phyloP scores from a whole-genome alignment of 371 early-diverging fungal species.

The Entomophthora muscae region DNA sequence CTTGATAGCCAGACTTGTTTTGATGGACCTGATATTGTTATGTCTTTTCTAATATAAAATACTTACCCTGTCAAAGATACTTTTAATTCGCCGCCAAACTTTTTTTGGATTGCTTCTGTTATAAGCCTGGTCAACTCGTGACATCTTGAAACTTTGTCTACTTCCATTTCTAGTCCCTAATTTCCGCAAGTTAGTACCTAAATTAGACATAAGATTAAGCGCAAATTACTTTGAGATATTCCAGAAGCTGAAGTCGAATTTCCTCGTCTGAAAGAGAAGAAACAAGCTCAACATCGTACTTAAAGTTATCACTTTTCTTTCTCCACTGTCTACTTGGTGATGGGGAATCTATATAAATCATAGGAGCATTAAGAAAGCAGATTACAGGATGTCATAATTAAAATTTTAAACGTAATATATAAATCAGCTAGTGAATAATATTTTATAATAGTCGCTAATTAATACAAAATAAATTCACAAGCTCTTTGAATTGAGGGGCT shows the following conservation, averaged over 20 bases:
- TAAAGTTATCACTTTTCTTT: not conserved
- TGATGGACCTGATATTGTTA: not conserved
- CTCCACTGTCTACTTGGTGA: not conserved
- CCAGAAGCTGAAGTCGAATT: not conserved
- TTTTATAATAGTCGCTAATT: too few relatives aligned
- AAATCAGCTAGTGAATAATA: too few relatives aligned
- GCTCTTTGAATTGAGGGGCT: too few relatives aligned
- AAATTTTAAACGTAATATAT: too few relatives aligned
- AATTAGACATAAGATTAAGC: not conserved
- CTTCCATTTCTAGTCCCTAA: not conserved
- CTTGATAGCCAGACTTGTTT: not conserved
- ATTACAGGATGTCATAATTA: too few relatives aligned
- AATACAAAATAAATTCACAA: too few relatives aligned
- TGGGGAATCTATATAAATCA: too few relatives aligned
- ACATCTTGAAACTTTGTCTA: not conserved
- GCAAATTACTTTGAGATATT: not conserved
- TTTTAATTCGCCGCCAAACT: not conserved
- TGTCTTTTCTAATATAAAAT: not conserved
- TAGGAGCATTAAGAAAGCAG: too few relatives aligned
- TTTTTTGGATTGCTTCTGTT: not conserved
- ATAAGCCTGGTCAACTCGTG: not conserved
- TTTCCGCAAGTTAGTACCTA: not conserved
- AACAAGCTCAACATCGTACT: not conserved
- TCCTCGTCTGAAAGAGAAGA: not conserved
- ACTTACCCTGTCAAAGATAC: not conserved